Conservation (phyloP, 495 filamentous ascomycete genomes). For the Talaromyces ruber region DNA sequence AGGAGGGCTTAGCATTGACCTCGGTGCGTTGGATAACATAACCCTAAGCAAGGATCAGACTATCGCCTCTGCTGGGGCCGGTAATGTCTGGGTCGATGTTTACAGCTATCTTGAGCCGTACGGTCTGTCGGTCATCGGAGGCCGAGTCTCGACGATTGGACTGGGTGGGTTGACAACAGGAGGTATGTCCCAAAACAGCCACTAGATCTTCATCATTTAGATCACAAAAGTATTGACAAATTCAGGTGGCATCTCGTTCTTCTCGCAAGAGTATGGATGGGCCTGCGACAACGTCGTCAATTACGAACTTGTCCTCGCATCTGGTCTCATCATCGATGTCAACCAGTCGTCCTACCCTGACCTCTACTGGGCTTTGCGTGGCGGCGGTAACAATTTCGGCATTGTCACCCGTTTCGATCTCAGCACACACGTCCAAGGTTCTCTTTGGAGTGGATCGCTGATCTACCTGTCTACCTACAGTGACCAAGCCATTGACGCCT, state of each 20-base stretch:
- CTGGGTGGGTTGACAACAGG: conserved; percentile 44
- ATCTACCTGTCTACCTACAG: conserved; percentile 30
- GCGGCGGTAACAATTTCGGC: conserved; percentile 42
- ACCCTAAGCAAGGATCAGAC: conserved; percentile 24
- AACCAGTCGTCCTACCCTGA: conserved; percentile 29
- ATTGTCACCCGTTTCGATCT: conserved; percentile 40
- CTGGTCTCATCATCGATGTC: conserved; percentile 30
- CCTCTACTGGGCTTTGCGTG: conserved; percentile 44
- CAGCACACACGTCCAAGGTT: conserved; percentile 24
- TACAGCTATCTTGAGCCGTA: conserved; percentile 40
- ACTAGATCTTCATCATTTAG: background rate
- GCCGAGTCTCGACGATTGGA: conserved; percentile 46
- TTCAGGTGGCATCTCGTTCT: conserved; percentile 26
- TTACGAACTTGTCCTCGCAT: conserved; percentile 41
- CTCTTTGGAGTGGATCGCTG: conserved; percentile 32
- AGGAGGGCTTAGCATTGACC: conserved; percentile 38
- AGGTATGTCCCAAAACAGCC: conserved; percentile 1
- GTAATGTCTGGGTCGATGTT: conserved; percentile 29
- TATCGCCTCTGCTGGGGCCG: conserved; percentile 18
- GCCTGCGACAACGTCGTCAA: conserved; percentile 39
- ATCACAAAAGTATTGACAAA: conserved; percentile 7
- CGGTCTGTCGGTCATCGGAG: conserved; percentile 44
- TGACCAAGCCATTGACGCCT: conserved; percentile 27
- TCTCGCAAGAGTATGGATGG: conserved; percentile 38
- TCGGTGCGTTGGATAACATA: conserved; percentile 35